Base-by-base conservation (phyloP, 2,329 filamentous ascomycete genomes). In the Pseudocercospora musae region DNA sequence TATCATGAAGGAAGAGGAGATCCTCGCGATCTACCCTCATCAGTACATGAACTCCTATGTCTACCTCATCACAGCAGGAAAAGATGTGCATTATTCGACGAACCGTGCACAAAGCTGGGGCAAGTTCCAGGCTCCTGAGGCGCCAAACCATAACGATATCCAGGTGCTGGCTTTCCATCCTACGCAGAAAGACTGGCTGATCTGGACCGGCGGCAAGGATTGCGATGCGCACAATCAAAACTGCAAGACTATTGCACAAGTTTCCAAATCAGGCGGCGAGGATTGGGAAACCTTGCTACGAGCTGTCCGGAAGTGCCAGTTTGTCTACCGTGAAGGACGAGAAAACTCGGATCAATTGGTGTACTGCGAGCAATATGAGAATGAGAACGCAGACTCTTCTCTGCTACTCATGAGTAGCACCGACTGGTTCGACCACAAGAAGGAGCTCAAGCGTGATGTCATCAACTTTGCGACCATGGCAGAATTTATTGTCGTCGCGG, bases 401-500 rank as follows among this genome's bases (percentile, higher is more conserved):
- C 78, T 89, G 53, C 84, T 89, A 67, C 84, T 99, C 29, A 76
- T 92, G 15, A 89, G 89, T 44, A 96, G 89, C 75, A 83, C 91
- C 48, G 87, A 96, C 71, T 92, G 89, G 78, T 96, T 96, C 72
- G 84, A 88, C 57, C 82, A 86, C 65, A 84, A 87, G 69, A 79
- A 80, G 13, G 80, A 86, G 21, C 82, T 86, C 62, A 87, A 89
- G 73, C 82, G 85, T 23, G 84, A 93, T 63, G 89, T 96, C 46
- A 86, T 89, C 69, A 89, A 89, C 69, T 98, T 96, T 76, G 94
- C 92, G 1, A 96, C 90, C 4, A 98, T 97, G 94, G 89, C 90
- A 42, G 95, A 99, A 74, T 99, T 96, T 75, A 95, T 99, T 71
- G 86, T 99, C 42, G 89, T 96, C 55, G 93, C 93, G 1, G 88